Evolutionary conservation across 2,329 filamentous ascomycete genomes (phyloP), one percentile per base, ranked within the genome.

Genomic region (Peltaster fructicola): DNA sequence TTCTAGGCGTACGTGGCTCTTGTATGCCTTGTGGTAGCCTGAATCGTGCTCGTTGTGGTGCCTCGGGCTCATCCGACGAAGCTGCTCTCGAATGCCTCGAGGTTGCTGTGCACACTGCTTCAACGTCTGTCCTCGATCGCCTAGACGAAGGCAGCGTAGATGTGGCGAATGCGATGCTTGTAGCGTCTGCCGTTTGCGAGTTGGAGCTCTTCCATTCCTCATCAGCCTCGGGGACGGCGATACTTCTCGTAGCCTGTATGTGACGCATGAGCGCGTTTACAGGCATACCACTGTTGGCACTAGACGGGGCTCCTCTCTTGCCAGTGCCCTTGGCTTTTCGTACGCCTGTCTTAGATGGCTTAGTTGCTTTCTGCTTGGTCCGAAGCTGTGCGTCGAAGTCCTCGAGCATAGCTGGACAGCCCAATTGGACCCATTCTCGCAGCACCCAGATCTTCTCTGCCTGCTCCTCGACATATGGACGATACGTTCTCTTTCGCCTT

Each of bases 381-480:
- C 35, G 29, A 8, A 40, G 32, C n/a, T 33, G 41, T 12, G 54
- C 57, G 37, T 78, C 65, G 63, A 74, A 84, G 20, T 66, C 64
- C 34, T 72, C 59, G 0, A 78, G 63, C 14, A 65, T 65, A 2
- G 70, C 51, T 3, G 75, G 75, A 27, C 73, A 61, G 0, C 76
- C 75, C 3, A 73, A 45, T 29, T 62, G 67, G 4, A 69, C 65
- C 25, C 78, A 57, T 0, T 63, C 60, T 36, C 73, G 68, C 12
- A 75, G 58, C 5, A 84, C 51, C 78, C 78, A 85, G 7, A 65
- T 47, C 34, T 73, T 65, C 19, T 78, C 68, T 2, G 68, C 55
- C 14, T 68, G 60, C 6, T 59, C 61, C 0, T 80, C 75, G 38
- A 82, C 71, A 37, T 75, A 82, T 1, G 44, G 41, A 43, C 48